These are phyloP conservation scores for Pseudoneurospora amorphoporcata DNA, from an alignment of 495 filamentous ascomycete species.

Conservation along the genomic window DNA sequence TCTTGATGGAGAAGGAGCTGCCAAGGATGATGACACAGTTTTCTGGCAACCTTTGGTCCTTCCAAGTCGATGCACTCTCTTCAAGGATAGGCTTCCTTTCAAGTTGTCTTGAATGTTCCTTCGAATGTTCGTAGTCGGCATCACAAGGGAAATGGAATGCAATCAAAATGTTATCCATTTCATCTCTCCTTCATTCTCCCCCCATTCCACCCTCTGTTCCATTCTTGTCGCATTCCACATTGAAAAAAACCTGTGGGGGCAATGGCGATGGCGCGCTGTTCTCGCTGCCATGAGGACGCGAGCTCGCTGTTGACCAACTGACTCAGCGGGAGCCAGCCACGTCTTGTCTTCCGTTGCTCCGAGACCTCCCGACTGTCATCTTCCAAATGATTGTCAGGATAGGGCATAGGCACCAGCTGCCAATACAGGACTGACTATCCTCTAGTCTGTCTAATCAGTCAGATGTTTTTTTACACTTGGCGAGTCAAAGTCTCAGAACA, in stretches of 20 bases:
- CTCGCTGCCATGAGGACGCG: neutral
- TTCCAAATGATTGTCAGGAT: neutral
- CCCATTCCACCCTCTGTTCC: neutral
- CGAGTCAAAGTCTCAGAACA: neutral
- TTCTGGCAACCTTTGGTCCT: neutral
- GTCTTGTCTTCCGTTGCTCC: neutral
- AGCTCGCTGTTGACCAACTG: neutral
- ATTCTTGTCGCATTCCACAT: neutral
- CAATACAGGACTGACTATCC: neutral
- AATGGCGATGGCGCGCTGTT: neutral
- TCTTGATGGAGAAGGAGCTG: neutral
- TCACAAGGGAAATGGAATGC: too few species aligned
- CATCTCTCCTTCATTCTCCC: neutral
- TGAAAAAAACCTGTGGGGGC: neutral
- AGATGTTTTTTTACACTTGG: neutral
- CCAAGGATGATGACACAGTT: neutral
- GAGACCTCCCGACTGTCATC: neutral
- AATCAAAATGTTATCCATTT: neutral
- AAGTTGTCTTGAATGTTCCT: neutral
- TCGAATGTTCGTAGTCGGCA: neutral
- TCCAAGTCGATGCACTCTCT: neutral
- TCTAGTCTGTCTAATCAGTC: neutral
- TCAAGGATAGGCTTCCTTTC: too few species aligned
- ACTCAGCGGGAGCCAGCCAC: neutral
- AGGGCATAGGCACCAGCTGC: neutral